Percentiles rank a stretch among this genome's conserved stretches.
Conservation (phyloP, 768 basidiomycete genomes). For the Strobilomyces dryophilus region DNA sequence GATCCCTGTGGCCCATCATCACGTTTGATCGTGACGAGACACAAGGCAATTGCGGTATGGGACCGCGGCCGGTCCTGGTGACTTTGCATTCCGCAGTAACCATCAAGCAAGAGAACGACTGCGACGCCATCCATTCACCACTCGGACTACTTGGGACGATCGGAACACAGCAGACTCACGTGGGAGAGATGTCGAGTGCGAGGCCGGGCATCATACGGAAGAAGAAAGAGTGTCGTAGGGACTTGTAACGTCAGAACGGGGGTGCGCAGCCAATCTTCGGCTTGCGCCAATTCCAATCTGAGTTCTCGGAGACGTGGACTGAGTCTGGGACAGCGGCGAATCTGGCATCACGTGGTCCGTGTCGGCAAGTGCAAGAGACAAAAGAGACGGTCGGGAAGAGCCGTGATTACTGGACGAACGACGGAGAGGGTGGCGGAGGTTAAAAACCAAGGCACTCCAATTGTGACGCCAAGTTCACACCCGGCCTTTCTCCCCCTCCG, state of each 20-base stretch:
- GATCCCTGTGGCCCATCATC: slow-evolving; percentile 3
- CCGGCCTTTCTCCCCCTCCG: slow-evolving; percentile 16
- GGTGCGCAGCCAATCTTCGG: too few relatives aligned
- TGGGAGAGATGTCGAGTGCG: neutral
- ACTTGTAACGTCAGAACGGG: too few relatives aligned
- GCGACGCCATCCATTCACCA: too few relatives aligned
- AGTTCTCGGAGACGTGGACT: too few relatives aligned
- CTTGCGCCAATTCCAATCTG: neutral
- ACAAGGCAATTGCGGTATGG: slow-evolving; percentile 1
- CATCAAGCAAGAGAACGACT: neutral
- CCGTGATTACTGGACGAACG: neutral
- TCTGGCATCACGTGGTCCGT: too few relatives aligned
- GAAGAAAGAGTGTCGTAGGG: too few relatives aligned
- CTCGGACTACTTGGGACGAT: too few relatives aligned
- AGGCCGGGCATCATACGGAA: slow-evolving; percentile 3
- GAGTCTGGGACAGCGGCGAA: too few relatives aligned
- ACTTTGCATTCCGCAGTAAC: slow-evolving; percentile 1
- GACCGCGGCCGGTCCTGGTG: neutral
- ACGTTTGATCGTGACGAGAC: slow-evolving; percentile 15
- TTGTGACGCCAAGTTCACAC: slow-evolving; percentile 26
- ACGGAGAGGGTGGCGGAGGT: slow-evolving; percentile 24
- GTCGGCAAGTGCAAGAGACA: too few relatives aligned
- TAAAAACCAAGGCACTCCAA: slow-evolving; percentile 26
- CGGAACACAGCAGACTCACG: neutral
- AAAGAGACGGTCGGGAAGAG: neutral